These are phyloP conservation scores for Amauroascus niger DNA, from an alignment of 2,329 filamentous ascomycete species.

Conservation along the genomic window DNA sequence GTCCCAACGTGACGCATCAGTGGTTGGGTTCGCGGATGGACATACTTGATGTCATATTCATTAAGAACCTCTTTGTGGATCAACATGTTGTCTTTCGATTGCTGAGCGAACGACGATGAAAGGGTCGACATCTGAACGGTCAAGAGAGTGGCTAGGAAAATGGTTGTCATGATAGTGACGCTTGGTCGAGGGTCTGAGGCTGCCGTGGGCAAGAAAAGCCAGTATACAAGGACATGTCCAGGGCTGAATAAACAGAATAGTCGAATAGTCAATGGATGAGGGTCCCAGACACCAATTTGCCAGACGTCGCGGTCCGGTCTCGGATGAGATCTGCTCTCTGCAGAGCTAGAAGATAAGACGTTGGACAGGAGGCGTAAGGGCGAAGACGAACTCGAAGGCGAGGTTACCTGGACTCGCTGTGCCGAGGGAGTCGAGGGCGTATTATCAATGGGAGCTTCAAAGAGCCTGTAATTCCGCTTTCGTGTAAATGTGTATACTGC, in stretches of 20 bases:
- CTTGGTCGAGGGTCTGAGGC: conserved; percentile 70
- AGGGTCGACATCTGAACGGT: conserved; percentile 68
- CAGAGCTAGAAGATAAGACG: conserved; percentile 57
- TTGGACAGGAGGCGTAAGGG: conserved; percentile 66
- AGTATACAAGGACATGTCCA: conserved; percentile 83
- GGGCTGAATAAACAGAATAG: conserved; percentile 89
- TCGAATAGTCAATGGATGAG: conserved; percentile 68
- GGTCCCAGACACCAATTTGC: conserved; percentile 92
- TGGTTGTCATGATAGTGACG: conserved; percentile 70
- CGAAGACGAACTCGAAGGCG: conserved; percentile 65
- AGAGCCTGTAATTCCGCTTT: conserved; percentile 79
- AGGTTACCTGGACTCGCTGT: conserved; percentile 77
- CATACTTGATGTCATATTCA: conserved; percentile 93
- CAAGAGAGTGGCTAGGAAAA: conserved; percentile 65
- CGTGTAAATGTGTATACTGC: conserved; percentile 71
- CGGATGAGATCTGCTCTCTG: conserved; percentile 76
- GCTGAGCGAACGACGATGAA: conserved; percentile 65
- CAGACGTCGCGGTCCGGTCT: conserved; percentile 71
- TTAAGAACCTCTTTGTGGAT: conserved; percentile 87
- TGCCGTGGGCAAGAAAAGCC: conserved; percentile 71
- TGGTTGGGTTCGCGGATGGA: conserved; percentile 79
- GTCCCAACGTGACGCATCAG: conserved; percentile 68
- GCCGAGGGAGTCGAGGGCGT: conserved; percentile 73
- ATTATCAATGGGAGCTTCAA: conserved; percentile 73
- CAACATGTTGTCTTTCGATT: conserved; percentile 71